Conservation (phyloP, 202 grass and related monocot genomes). For the Panicum virgatum region DNA sequence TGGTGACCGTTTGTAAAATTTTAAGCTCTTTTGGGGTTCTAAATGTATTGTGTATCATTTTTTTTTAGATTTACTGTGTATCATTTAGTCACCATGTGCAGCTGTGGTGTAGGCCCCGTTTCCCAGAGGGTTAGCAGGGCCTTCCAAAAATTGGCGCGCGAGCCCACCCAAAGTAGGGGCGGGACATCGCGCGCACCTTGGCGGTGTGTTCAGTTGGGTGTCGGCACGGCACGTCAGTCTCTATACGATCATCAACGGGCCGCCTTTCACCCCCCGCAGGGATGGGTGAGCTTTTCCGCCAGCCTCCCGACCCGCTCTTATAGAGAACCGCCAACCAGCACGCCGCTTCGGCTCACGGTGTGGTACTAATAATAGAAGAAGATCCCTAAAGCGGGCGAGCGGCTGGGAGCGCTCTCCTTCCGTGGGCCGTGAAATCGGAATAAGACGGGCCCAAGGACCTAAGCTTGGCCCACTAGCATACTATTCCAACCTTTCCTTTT, state of each 20-base stretch:
- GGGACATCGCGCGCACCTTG: constrained; percentile 47
- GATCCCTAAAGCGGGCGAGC: too few relatives aligned
- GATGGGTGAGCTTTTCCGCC: rapidly evolving
- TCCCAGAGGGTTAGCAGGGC: constrained; percentile 28
- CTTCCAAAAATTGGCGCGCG: constrained; percentile 64
- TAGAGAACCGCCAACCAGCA: not conserved
- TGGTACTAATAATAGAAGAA: constrained; percentile 33
- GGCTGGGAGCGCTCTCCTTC: not conserved
- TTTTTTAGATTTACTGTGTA: too few relatives aligned
- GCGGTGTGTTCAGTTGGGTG: constrained; percentile 52
- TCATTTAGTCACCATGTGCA: too few relatives aligned
- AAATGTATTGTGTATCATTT: too few relatives aligned
- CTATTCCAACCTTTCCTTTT: not conserved
- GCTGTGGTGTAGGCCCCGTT: constrained; percentile 42
- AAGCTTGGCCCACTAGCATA: not conserved
- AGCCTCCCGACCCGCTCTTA: not conserved
- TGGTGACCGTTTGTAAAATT: too few relatives aligned
- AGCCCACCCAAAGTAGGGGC: constrained; percentile 51
- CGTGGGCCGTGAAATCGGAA: not conserved
- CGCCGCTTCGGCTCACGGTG: not conserved
- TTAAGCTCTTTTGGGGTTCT: too few relatives aligned
- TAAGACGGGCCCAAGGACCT: not conserved
- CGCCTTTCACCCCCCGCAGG: constrained; percentile 59
- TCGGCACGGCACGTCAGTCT: constrained; percentile 57
- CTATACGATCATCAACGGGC: constrained; percentile 60